phyloP scores from a whole-genome alignment of 2,329 filamentous ascomycete species.

The Didymella pomorum region DNA sequence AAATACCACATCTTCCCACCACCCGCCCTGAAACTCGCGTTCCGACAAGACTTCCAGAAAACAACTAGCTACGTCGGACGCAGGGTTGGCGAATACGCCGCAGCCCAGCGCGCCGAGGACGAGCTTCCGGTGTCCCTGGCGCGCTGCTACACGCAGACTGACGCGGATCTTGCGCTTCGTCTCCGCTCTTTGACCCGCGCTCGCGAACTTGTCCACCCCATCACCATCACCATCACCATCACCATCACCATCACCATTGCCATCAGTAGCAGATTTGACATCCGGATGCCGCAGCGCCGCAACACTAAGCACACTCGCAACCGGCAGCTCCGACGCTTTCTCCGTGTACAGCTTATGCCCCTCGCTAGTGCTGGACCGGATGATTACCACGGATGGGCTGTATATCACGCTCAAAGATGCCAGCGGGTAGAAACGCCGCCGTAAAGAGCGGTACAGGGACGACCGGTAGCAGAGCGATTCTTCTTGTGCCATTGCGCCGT shows the following conservation, averaged over 20 bases:
- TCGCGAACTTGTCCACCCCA: slow-evolving; percentile 33
- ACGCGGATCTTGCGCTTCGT: slow-evolving; percentile 71
- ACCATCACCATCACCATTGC: too few species aligned
- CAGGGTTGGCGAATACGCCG: slow-evolving; percentile 71
- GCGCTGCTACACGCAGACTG: slow-evolving; percentile 66
- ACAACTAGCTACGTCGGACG: slow-evolving; percentile 66
- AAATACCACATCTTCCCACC: slow-evolving; percentile 72
- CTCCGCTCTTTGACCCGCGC: slow-evolving; percentile 56
- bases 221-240: too few species aligned
- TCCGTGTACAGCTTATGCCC: slow-evolving; percentile 55
- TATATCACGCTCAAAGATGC: slow-evolving; percentile 63
- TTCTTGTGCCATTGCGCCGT: slow-evolving; percentile 71
- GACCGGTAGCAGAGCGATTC: slow-evolving; percentile 73
- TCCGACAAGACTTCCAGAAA: slow-evolving; percentile 70
- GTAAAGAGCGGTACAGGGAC: slow-evolving; percentile 60
- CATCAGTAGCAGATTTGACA: not conserved
- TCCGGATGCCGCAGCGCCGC: slow-evolving; percentile 63
- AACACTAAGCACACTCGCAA: slow-evolving; percentile 68
- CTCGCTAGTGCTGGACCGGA: slow-evolving; percentile 60
- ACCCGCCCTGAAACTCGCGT: slow-evolving; percentile 67
- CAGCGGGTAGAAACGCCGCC: slow-evolving; percentile 62
- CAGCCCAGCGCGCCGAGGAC: slow-evolving; percentile 75
- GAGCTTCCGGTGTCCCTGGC: slow-evolving; percentile 63
- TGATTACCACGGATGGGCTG: slow-evolving; percentile 66
- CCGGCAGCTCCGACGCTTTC: slow-evolving; percentile 52